Base-by-base conservation (phyloP, 2,329 filamentous ascomycete genomes). In the Pseudodiploospora longispora region DNA sequence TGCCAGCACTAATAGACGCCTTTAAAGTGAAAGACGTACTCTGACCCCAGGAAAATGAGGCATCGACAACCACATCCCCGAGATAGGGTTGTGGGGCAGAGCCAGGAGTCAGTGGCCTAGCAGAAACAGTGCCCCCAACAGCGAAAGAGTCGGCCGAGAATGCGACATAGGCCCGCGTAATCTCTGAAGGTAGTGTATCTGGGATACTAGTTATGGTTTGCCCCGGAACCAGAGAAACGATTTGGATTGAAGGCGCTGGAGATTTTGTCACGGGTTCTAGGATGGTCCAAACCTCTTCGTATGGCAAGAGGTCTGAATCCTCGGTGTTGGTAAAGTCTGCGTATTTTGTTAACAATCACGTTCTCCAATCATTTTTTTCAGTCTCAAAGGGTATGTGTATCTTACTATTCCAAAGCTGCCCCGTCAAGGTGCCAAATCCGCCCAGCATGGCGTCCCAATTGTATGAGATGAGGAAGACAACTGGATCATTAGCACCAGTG, bases 371-470 rank as follows among this genome's bases (percentile, higher is more conserved):
- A 9, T 12, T 34, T 34, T 12, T 19, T 19, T 19, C 3, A 19
- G 19, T 19, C 10, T 10, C 10, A 19, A 12, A 30, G 28, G 28
- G 8, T 6, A 12, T 10, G 29, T 30, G 6, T n/a, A 9, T 28
- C 44, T 42, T 28, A 46, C 44, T 10, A 33, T 42, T 46, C 44
- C 44, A 46, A 7, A 46, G 30, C 12, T 46, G 36, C 30, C 44
- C 44, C 1, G 12, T 9, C 10, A 46, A 36, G 4, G 30, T 43
- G 27, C 44, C 44, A 30, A 38, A 30, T 6, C 40, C 40, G 19
- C 44, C 44, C 27, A 27, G 10, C n/a, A 27, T n/a, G 5, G 27
- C 19, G 31, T 34, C 39, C 44, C 44, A 43, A 19, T 36, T 36
- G 19, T 47, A 47, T 7, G 36, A 43, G 10, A 47, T 12, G n/a